Evolutionary conservation across 2,329 filamentous ascomycete species (phyloP), one percentile per base, ranked within the genome.

Genomic region (Fusarium dimerum): DNA sequence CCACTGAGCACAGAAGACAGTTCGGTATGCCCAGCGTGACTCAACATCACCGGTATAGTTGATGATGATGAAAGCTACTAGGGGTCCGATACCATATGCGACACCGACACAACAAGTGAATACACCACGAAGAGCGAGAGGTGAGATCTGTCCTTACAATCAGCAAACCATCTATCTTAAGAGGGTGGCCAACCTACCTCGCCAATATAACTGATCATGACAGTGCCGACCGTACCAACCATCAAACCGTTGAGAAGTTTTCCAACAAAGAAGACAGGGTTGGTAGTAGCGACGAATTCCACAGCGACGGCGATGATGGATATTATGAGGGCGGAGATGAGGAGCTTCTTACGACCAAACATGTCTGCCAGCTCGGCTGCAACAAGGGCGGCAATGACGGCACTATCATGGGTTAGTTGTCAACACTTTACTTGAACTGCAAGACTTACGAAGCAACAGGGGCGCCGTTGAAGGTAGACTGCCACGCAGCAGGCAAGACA

Each of bases 401-500:
- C 54, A 3, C 51, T 47, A 8, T 3, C 15, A 6, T 2, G 13
- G 8, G 39, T 32, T 11, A 44, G 40, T 39, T n/a, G 12, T 12
- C 3, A 2, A 42, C 2, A 3, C 15, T 20, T 3, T 1, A 12
- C 18, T 6, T 16, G 12, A n/a, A 17, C 42, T 17, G 3, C 39
- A 46, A 43, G 48, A 50, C 54, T 49, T 52, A 59, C 56, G 56
- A 54, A 32, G 56, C 56, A 43, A 59, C 55, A 3, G 56, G 56
- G 30, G 40, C 56, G 32, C 54, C 56, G 10, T 50, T 57, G 8
- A 52, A 59, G 8, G 56, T 55, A 8, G 56, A 57, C 48, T 59
- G 56, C 56, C 56, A 59, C 40, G 42, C 50, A 15, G 56, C 56
- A 6, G 54, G 54, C 2, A 59, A 38, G 12, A 59, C 56, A 45